Evolutionary conservation across 2,329 filamentous ascomycete species (phyloP).

Genomic region (Zymoseptoria tritici): DNA sequence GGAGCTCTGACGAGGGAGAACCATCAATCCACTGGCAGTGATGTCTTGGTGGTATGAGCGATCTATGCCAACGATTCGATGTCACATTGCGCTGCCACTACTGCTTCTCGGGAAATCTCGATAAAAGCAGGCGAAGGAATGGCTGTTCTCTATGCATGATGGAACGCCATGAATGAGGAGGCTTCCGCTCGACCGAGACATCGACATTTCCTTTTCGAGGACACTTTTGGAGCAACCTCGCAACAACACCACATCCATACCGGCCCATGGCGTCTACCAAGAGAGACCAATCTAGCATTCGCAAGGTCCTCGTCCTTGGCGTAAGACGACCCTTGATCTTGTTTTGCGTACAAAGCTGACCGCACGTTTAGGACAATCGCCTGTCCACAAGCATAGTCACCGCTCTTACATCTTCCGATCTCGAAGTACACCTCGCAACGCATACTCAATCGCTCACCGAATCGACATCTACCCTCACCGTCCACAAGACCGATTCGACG

Average conservation of each 20-base stretch:
- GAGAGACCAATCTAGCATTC: conserved; percentile 2
- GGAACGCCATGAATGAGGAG: conserved; percentile 4
- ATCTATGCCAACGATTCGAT: background rate
- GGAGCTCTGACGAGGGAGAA: conserved; percentile 6
- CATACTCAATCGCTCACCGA: conserved; percentile 2
- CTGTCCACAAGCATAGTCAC: conserved; percentile 12
- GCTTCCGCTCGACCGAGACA: conserved; percentile 12
- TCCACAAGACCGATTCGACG: conserved; percentile 27
- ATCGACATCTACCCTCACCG: background rate
- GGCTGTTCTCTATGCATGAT: background rate
- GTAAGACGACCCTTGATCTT: conserved; percentile 1
- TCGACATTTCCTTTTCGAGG: background rate
- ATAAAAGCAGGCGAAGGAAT: background rate
- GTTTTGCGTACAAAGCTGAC: conserved; percentile 1
- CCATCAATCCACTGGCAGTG: conserved; percentile 8
- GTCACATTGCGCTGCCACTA: background rate
- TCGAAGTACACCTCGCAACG: conserved; percentile 12
- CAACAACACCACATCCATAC: background rate
- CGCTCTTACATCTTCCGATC: background rate
- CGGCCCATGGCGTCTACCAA: background rate
- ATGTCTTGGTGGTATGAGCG: conserved; percentile 5
- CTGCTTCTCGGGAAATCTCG: background rate
- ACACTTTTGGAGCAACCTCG: background rate
- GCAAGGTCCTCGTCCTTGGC: conserved; percentile 1
- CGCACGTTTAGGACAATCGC: conserved; percentile 14